Conservation (phyloP, 257 asterid species). For the Scutellaria barbata region DNA sequence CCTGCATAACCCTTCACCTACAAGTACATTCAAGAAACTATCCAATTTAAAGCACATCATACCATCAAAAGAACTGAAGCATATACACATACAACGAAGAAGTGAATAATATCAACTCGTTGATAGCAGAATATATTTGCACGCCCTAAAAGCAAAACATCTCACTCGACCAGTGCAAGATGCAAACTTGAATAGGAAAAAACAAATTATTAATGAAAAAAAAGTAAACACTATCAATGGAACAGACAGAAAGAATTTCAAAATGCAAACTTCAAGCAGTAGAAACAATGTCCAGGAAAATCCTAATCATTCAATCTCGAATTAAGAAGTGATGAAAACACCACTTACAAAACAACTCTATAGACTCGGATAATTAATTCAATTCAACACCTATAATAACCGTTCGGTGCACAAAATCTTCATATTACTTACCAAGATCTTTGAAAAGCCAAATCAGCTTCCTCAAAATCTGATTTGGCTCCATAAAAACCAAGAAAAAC, state of each 20-base stretch:
- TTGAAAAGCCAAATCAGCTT: too few relatives aligned
- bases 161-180: too few relatives aligned
- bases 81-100: not conserved
- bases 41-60: not conserved
- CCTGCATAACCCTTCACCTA: conserved; percentile 75
- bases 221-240: too few relatives aligned
- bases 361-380: not conserved
- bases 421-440: too few relatives aligned
- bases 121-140: not conserved
- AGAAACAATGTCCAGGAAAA: not conserved
- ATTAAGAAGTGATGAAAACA: not conserved
- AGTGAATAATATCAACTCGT: too few relatives aligned
- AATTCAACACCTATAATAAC: not conserved
- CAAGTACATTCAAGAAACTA: not conserved
- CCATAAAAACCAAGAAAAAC: too few relatives aligned
- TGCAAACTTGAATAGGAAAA: too few relatives aligned
- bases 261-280: conserved; percentile 10
- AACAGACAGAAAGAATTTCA: not conserved
- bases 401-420: not conserved
- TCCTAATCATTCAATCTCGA: not conserved
- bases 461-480: too few relatives aligned
- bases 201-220: too few relatives aligned
- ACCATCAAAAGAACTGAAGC: not conserved
- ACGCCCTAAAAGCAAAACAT: not conserved
- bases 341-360: not conserved